A percentile compares a stretch with the other conserved stretches of the same genome.
These are phyloP conservation scores for Immersiporthe knoxdaviesiana DNA, from an alignment of 2,329 filamentous ascomycete species.

Conservation along the genomic window DNA sequence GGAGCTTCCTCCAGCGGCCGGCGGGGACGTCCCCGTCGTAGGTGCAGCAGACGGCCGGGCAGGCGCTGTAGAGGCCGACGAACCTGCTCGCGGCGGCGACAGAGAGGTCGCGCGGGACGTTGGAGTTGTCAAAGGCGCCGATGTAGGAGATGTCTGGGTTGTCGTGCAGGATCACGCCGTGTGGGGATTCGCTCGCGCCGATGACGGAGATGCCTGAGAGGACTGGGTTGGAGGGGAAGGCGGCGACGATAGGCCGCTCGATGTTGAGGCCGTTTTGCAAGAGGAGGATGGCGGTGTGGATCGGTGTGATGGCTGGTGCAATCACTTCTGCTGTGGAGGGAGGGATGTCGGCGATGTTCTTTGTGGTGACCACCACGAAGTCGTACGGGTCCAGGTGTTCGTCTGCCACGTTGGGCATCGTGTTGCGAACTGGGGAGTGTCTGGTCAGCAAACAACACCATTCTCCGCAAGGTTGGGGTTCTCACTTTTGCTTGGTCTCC, in stretches of 20 bases:
- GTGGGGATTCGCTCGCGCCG: conserved; percentile 51
- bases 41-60: conserved; percentile 46
- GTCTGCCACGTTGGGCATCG: conserved; percentile 48
- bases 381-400: conserved; percentile 49
- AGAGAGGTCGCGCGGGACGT: conserved; percentile 35
- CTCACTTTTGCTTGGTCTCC: conserved; percentile 50
- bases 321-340: conserved; percentile 55
- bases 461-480: neutral
- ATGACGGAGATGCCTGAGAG: conserved; percentile 58
- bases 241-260: conserved; percentile 53
- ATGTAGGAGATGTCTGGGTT: conserved; percentile 45
- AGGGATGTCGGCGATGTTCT: conserved; percentile 58
- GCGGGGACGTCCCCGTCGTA: conserved; percentile 45
- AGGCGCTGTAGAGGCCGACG: conserved; percentile 48
- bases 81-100: conserved; percentile 43
- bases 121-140: conserved; percentile 49
- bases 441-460: neutral
- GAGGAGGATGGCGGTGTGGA: conserved; percentile 57
- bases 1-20: conserved; percentile 52
- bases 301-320: conserved; percentile 53
- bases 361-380: conserved; percentile 61
- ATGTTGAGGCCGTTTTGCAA: conserved; percentile 69
- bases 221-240: conserved; percentile 55
- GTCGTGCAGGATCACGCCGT: conserved; percentile 56
- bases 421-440: conserved; percentile 45